Base-by-base conservation (phyloP, 345 rosid species). In the Microcos paniculata region DNA sequence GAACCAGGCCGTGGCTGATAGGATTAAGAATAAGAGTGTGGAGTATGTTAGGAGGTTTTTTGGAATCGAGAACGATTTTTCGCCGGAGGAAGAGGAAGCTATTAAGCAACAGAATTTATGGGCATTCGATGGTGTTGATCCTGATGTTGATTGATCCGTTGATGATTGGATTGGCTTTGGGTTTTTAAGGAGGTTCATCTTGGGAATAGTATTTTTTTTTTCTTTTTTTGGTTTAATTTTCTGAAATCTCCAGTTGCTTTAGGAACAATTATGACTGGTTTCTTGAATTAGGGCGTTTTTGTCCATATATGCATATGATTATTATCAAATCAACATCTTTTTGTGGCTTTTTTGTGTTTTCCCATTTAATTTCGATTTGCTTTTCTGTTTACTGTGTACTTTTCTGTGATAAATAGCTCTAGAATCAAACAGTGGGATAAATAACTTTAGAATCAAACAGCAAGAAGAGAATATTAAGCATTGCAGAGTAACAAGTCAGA, bases 1-100 rank as follows among this genome's bases (percentile, higher is more conserved):
- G 28, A 71, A 42, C 35, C 76, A 61, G 69, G 53, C 77, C 1
- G 59, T 68, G 21, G 86, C 88, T 12, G 70, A 82, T 1, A 71
- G 80, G 70, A 85, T 87, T 35, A 28, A 77, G 75, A 82, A 84
- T 46, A 82, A 68, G 87, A 84, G 86, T n/a, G 87, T 85, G 15
- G 81, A 80, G 77, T 77, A 48, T 13, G 87, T 73, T 12, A 78
- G 88, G 75, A 18, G 6, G 4, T 84, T 83, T n/a, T 83, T 85
- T 6, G 87, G 82, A 24, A 61, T 85, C 19, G 87, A 83, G 46
- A 74, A 42, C 16, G 88, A 83, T 62, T 83, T 55, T n/a, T 80
- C 87, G 3, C 74, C 77, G 4, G 84, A 77, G 70, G 90, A 87
- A 68, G 88, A 85, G 77, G 82, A 31, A 1, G 40, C 23, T 78